Conservation (phyloP, 1,139 yeast genomes). For the Nakaseomyces glabratus region DNA sequence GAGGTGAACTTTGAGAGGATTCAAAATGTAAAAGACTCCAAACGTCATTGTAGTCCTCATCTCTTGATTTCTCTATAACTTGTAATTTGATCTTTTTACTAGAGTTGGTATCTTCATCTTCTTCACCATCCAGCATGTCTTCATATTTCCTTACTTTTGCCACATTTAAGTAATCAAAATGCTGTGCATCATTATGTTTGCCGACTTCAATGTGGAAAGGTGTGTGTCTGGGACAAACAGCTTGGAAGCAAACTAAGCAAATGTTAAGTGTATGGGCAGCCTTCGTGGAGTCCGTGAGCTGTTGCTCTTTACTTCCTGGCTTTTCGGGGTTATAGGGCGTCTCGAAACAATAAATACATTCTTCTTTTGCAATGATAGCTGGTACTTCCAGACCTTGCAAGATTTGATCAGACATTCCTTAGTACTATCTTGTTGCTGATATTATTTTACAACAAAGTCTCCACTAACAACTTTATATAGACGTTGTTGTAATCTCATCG, state of each 20-base stretch:
- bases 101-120: constrained; percentile 31
- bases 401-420: constrained; percentile 6
- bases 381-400: constrained; percentile 20
- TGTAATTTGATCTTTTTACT: constrained; percentile 66
- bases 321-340: constrained; percentile 21
- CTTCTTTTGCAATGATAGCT: constrained; percentile 27
- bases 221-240: constrained; percentile 25
- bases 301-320: constrained; percentile 1
- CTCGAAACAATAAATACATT: constrained; percentile 31
- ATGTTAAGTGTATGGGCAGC: constrained; percentile 20
- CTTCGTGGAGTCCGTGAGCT: constrained; percentile 6
- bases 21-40: constrained; percentile 19
- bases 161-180: constrained; percentile 19
- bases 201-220: constrained; percentile 22
- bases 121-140: constrained; percentile 9
- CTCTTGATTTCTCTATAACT: constrained; percentile 59
- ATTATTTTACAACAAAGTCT: no score
- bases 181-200: constrained; percentile 14
- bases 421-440: constrained; percentile 1
- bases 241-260: constrained; percentile 29
- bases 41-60: constrained; percentile 51
- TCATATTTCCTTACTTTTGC: constrained; percentile 19
- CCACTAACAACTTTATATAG: no score
- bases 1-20: constrained; percentile 1
- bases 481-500: no score